Percentiles rank a stretch among this genome's conserved stretches.
These are phyloP conservation scores for Glaciozyma martinii DNA, from an alignment of 768 basidiomycete species.

Conservation along the genomic window DNA sequence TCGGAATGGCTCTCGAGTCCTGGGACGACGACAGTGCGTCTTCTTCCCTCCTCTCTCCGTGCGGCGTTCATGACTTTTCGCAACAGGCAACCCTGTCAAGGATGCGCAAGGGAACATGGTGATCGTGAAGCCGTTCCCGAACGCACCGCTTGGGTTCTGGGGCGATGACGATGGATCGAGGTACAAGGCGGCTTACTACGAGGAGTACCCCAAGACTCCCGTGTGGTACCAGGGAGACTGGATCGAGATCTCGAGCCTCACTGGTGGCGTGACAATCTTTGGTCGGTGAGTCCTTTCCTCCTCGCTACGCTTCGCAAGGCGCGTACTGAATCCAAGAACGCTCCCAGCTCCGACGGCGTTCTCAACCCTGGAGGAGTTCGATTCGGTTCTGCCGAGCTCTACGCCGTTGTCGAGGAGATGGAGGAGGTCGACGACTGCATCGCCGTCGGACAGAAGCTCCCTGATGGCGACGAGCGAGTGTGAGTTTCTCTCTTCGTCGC, in stretches of 20 bases:
- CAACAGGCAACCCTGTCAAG: constrained; percentile 19
- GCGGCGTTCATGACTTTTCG: neutral
- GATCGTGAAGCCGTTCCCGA: constrained; percentile 34
- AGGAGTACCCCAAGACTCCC: constrained; percentile 24
- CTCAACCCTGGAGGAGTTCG: constrained; percentile 34
- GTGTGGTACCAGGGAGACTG: constrained; percentile 35
- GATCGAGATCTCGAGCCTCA: constrained; percentile 23
- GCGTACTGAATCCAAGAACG: neutral
- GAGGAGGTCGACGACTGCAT: constrained; percentile 32
- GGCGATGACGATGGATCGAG: constrained; percentile 24
- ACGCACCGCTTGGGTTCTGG: constrained; percentile 34
- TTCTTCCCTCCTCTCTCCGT: too few relatives aligned
- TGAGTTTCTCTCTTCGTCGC: neutral
- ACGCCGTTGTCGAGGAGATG: constrained; percentile 34
- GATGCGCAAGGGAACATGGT: constrained; percentile 33
- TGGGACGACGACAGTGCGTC: constrained; percentile 32
- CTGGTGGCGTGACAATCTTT: constrained; percentile 31
- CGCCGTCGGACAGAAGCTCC: constrained; percentile 33
- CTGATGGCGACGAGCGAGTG: constrained; percentile 35
- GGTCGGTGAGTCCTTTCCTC: constrained; percentile 19
- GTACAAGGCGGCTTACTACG: constrained; percentile 32
- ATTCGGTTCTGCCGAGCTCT: constrained; percentile 32
- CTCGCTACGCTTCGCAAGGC: neutral
- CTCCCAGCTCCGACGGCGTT: constrained; percentile 22
- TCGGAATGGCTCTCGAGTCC: constrained; percentile 32